These are phyloP conservation scores for Pseudogymnoascus destructans DNA, from an alignment of 2,329 filamentous ascomycete species.

Conservation along the genomic window DNA sequence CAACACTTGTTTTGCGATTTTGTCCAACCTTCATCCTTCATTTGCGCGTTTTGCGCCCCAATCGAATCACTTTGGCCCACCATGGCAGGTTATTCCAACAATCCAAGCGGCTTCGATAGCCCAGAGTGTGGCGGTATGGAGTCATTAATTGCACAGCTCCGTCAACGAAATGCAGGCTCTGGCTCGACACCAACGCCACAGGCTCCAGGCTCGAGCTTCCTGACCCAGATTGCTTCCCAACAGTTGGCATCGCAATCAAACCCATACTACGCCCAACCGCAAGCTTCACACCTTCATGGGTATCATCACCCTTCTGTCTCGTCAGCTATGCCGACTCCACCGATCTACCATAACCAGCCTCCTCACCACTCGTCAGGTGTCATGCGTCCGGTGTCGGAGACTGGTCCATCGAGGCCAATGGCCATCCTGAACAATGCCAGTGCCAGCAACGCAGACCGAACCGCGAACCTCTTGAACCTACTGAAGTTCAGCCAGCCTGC, in stretches of 20 bases:
- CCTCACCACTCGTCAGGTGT: constrained; percentile 40
- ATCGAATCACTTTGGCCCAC: constrained; percentile 22
- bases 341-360: constrained; percentile 38
- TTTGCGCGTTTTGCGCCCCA: constrained; percentile 21
- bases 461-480: constrained; percentile 47
- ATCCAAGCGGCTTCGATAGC: constrained; percentile 15
- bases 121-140: constrained; percentile 19
- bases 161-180: constrained; percentile 15
- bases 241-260: constrained; percentile 10
- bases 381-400: constrained; percentile 39
- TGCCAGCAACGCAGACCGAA: constrained; percentile 33
- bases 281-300: constrained; percentile 20
- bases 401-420: constrained; percentile 30
- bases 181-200: constrained; percentile 1
- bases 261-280: constrained; percentile 21
- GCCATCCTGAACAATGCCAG: constrained; percentile 16
- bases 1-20: constrained; percentile 9
- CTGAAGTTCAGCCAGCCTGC: constrained; percentile 47
- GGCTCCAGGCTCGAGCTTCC: constrained; percentile 7
- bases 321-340: constrained; percentile 44
- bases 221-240: constrained; percentile 6
- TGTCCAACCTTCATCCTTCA: constrained; percentile 1
- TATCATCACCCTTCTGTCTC: constrained; percentile 45
- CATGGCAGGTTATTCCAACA: constrained; percentile 26
- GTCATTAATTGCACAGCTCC: constrained; percentile 26